Evolutionary conservation across 768 basidiomycete genomes (phyloP), one percentile per base, ranked within the genome.

Genomic region (Gymnopilus dilepis): DNA sequence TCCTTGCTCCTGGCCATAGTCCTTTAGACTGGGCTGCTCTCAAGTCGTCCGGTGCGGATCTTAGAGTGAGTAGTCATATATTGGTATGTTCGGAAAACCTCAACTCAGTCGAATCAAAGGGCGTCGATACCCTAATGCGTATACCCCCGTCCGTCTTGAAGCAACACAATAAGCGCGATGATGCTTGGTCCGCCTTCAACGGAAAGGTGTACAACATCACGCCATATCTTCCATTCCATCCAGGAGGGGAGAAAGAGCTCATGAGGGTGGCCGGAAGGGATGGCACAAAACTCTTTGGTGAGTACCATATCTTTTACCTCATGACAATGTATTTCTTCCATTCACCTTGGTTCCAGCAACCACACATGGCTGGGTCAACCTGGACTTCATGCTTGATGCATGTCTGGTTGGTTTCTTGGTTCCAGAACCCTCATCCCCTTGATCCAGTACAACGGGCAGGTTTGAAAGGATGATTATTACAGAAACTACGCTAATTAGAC

Each of bases 201-300:
- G 95, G 94, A 57, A 95, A 92, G 72, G 95, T 99, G 17, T 99
- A 99, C 77, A 98, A 98, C 71, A 92, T 99, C 53, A 95, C 95
- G 2, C 86, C 92, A 0, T 99, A 97, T 75, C 76, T 97, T 6
- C 78, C 88, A 2, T 99, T 89, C 69, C 97, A 99, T 74, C 97
- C 97, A 0, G 97, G 97, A 6, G 97, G 97, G 13, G 95, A 91
- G 78, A 89, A 88, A 65, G 94, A 99, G 72, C 80, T 99, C 43
- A 91, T 99, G 94, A 85, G 97, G 19, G 91, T 91, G 21, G 97
- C 96, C 8, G 97, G 97, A 0, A 82, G 95, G 58, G 97, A 99
- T 70, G 97, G 97, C 12, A 95, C 95, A 0, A 91, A 93, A 70
- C 81, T 99, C 11, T 99, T 99, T 69, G 90, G 97, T 97, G 72